Evolutionary conservation across 2,329 filamentous ascomycete genomes (phyloP), one percentile per base, ranked within the genome.

Genomic region (Botrytis byssoidea): DNA sequence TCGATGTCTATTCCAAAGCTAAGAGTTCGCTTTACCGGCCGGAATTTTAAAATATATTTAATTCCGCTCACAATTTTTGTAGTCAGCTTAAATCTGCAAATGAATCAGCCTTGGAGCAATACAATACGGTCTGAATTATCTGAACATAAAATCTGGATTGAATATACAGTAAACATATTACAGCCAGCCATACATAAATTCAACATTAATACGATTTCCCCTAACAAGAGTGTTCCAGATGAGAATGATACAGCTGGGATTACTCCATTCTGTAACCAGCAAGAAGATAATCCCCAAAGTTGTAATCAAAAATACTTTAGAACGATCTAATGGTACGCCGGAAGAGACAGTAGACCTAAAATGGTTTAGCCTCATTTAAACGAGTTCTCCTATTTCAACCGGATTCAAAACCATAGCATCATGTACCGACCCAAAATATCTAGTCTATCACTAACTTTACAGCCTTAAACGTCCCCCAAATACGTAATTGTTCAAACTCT

Each of bases 281-380:
- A 7, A 61, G n/a, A 25, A 0, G 4, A n/a, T 1, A n/a, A 0
- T 0, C 22, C 12, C 12, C 22, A 37, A 35, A 61, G 12, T n/a
- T n/a, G 22, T 40, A 18, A n/a, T 61, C 14, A n/a, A 7, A 61
- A 40, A n/a, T 18, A 6, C 22, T n/a, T n/a, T 61, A 40, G 22
- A 61, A 18, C 7, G 3, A 61, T 61, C 22, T 61, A 40, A 5
- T 37, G 10, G 1, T 40, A 40, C 12, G 3, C 32, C 14, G 7
- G 12, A n/a, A 61, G 6, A 37, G 22, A n/a, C 7, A 12, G 35
- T 61, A 12, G 14, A 35, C 59, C 59, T 40, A 61, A 40, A 61
- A 61, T 37, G 22, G 59, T 61, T 57, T 61, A 61, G 59, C 22
- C 35, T 61, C 5, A n/a, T 61, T 61, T 61, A 61, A 40, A 35